Percentiles rank a stretch among this genome's conserved stretches.
phyloP scores from a whole-genome alignment of 176 grass and related monocot species.

The Pontederia paniculata region DNA sequence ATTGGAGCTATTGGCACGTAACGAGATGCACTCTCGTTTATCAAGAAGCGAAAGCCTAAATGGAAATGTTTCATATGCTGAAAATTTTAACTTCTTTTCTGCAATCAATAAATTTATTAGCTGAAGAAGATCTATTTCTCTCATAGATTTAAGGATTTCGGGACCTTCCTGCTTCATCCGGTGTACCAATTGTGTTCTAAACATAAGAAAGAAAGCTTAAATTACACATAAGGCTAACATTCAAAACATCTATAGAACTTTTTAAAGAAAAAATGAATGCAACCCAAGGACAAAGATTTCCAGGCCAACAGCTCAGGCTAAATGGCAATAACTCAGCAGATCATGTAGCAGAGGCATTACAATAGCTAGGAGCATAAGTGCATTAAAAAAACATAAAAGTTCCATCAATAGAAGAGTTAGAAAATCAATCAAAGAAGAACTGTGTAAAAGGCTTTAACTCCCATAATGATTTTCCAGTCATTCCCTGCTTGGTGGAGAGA shows the following conservation, averaged over 20 bases:
- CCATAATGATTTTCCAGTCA: no score
- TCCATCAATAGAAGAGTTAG: no score
- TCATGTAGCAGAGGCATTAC: no score
- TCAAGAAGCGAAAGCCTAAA: slow-evolving; percentile 38
- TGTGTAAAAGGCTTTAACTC: no score
- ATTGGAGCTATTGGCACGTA: slow-evolving; percentile 21
- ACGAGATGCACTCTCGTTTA: slow-evolving; percentile 29
- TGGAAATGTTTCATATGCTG: slow-evolving; percentile 30
- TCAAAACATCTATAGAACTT: not conserved
- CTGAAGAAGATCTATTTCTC: slow-evolving; percentile 31
- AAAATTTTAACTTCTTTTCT: slow-evolving; percentile 66
- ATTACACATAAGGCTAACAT: slow-evolving; percentile 8
- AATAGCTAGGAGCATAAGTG: no score
- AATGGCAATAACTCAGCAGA: no score
- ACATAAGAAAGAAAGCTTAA: slow-evolving; percentile 16
- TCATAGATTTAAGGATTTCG: slow-evolving; percentile 36
- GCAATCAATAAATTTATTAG: slow-evolving; percentile 44
- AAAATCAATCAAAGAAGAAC: no score
- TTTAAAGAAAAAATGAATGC: not conserved
- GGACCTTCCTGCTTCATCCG: slow-evolving; percentile 33
- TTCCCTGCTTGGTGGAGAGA: no score
- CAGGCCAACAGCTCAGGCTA: no score
- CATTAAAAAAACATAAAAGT: no score
- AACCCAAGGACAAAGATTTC: no score
- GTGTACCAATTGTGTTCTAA: slow-evolving; percentile 35